Conservation (phyloP, 805 yeast species). For the Candida yuanshanica region DNA sequence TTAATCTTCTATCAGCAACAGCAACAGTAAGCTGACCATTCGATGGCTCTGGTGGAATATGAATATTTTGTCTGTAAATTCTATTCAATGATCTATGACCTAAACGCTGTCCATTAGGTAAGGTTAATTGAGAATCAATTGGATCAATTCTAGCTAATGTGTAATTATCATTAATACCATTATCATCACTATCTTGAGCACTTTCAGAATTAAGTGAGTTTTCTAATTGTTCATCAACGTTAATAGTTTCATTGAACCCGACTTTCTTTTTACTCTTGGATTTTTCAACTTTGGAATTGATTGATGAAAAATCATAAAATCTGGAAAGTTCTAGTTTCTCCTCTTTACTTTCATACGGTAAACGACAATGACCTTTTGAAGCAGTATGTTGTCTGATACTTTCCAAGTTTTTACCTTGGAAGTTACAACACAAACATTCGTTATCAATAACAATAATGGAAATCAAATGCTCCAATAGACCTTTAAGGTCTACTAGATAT, state of each 20-base stretch:
- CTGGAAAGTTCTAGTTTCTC: slow-evolving; percentile 72
- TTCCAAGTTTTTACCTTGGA: slow-evolving; percentile 77
- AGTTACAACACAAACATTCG: slow-evolving; percentile 75
- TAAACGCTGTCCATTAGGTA: slow-evolving; percentile 73
- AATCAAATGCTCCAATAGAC: slow-evolving; percentile 68
- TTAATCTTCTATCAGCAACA: slow-evolving; percentile 64
- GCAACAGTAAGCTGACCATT: slow-evolving; percentile 74
- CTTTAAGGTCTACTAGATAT: slow-evolving; percentile 61
- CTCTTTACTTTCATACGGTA: slow-evolving; percentile 80
- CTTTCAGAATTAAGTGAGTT: slow-evolving; percentile 15
- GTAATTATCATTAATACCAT: slow-evolving; percentile 27
- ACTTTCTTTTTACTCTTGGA: slow-evolving; percentile 24
- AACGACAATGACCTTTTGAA: slow-evolving; percentile 78
- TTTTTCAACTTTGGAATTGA: slow-evolving; percentile 40
- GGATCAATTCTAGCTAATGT: slow-evolving; percentile 39
- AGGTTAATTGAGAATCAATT: slow-evolving; percentile 56
- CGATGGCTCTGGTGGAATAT: slow-evolving; percentile 36
- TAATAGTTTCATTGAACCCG: slow-evolving; percentile 29
- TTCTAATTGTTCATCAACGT: slow-evolving; percentile 25
- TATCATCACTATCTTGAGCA: slow-evolving; percentile 22
- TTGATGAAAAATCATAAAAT: slow-evolving; percentile 77
- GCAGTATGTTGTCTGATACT: slow-evolving; percentile 87
- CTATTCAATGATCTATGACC: slow-evolving; percentile 79
- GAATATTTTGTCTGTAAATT: slow-evolving; percentile 61
- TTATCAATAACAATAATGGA: slow-evolving; percentile 81